Base-by-base conservation (phyloP, 192 early-diverging fungal genomes). In the Gaertneriomyces sp. region DNA sequence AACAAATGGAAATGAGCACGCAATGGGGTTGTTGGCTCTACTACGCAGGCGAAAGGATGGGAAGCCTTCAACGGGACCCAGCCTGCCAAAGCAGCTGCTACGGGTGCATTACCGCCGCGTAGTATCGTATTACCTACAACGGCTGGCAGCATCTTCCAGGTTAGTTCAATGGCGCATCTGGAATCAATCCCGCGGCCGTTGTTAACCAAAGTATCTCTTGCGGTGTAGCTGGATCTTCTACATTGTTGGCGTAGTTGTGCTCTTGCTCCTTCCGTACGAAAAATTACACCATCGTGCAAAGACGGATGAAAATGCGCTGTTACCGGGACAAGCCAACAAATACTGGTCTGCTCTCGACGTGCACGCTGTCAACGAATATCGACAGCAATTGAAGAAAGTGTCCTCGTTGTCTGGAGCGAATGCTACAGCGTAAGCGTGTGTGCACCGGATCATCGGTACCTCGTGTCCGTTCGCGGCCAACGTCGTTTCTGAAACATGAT, bases 301-400 rank as follows among this genome's bases (percentile, higher is more conserved):
- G 6, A 45, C 54, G 9, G 80, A 81, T 60, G 80, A 82, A 61
- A 82, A 77, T 59, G 76, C 80, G 7, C 55, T 82, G 51, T 72
- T 82, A n/a, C 69, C 74, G 1, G 80, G 76, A 20, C 76, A 78
- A 68, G 72, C 71, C 16, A 65, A 7, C 11, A 56, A 55, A 45
- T 57, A 71, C 39, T 64, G 57, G 11, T 71, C 56, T 33, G 16
- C 61, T 4, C 60, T 54, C n/a, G 60, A 69, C 19, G 25, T 50
- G 33, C 43, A 42, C 33, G 54, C 49, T 19, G 70, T 57, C 39
- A 52, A 20, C 16, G 14, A 16, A 12, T 60, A 64, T 42, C 51
- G 58, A 33, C 5, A 14, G 33, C 47, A 49, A 5, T 33, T 67
- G 3, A 40, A 52, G 4, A 17, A 50, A 19, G 12, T 72, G 10